Percentiles rank a stretch among this genome's conserved stretches.
Conservation (phyloP, 2,329 filamentous ascomycete species). For the Pseudogymnoascus sp. region DNA sequence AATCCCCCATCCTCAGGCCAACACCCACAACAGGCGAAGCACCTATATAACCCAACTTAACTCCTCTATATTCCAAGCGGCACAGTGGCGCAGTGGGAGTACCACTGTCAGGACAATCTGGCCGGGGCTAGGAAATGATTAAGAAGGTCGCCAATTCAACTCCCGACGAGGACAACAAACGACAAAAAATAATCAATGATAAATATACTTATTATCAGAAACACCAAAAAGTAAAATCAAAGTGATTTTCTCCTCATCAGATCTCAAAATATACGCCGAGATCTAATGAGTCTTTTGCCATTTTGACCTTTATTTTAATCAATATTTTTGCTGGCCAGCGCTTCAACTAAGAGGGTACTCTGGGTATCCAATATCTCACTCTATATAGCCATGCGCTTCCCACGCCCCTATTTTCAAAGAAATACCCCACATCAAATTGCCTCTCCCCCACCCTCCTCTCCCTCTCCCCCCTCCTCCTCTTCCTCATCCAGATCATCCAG, state of each 20-base stretch:
- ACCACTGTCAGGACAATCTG: slow-evolving; percentile 2
- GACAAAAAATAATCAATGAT: background rate
- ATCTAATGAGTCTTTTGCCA: background rate
- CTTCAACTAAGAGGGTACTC: background rate
- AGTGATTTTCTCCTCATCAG: background rate
- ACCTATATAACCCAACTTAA: background rate
- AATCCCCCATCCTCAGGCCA: background rate
- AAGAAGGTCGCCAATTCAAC: background rate
- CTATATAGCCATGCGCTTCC: background rate
- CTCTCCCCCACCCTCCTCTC: slow-evolving; percentile 18
- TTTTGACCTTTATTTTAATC: background rate
- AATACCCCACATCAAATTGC: background rate
- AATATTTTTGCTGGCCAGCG: background rate
- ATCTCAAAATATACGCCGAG: background rate
- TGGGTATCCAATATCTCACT: slow-evolving; percentile 3
- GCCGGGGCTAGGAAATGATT: background rate
- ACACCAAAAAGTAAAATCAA: background rate
- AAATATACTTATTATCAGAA: background rate
- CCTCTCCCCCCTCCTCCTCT: slow-evolving; percentile 33
- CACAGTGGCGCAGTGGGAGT: slow-evolving; percentile 2
- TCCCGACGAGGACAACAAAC: background rate
- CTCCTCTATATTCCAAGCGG: background rate
- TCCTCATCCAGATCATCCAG: slow-evolving; percentile 73
- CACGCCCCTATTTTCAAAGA: background rate
- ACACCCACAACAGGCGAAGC: background rate